A percentile compares a stretch with the other conserved stretches of the same genome.
Conservation (phyloP, 2,329 filamentous ascomycete genomes). For the Neofusicoccum sp. region DNA sequence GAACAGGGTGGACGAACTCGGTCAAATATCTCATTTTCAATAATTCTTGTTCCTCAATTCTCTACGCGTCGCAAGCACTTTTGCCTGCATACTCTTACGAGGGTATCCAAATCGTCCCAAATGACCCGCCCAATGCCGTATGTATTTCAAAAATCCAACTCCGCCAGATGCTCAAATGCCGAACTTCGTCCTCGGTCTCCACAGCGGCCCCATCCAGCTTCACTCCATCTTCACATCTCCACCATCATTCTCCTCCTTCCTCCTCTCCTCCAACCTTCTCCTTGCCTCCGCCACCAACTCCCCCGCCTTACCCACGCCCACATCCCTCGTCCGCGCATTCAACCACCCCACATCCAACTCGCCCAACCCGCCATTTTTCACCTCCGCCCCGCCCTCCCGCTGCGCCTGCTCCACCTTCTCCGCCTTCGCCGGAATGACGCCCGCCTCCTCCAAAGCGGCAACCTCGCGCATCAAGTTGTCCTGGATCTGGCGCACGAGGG, state of each 20-base stretch:
- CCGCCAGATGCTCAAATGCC: neutral
- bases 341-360: slow-evolving; percentile 83
- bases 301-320: slow-evolving; percentile 80
- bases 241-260: slow-evolving; percentile 22
- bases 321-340: slow-evolving; percentile 81
- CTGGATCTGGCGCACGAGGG: neutral
- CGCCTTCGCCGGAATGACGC: slow-evolving; percentile 63
- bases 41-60: too few species aligned
- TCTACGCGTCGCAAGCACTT: too few species aligned
- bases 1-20: too few species aligned
- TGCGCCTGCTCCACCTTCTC: slow-evolving; percentile 23
- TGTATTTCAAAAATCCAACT: neutral
- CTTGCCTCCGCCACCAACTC: slow-evolving; percentile 72
- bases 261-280: slow-evolving; percentile 53
- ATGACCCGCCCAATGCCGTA: neutral
- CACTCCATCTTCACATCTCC: slow-evolving; percentile 10
- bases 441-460: slow-evolving; percentile 78
- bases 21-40: too few species aligned
- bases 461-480: slow-evolving; percentile 51
- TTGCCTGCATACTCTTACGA: too few species aligned
- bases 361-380: slow-evolving; percentile 51
- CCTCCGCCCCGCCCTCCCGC: slow-evolving; percentile 22
- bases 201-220: neutral
- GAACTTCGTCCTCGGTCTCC: neutral
- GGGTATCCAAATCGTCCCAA: neutral